Evolutionary conservation across 768 basidiomycete genomes (phyloP).

Genomic region (Amanita inopinata): DNA sequence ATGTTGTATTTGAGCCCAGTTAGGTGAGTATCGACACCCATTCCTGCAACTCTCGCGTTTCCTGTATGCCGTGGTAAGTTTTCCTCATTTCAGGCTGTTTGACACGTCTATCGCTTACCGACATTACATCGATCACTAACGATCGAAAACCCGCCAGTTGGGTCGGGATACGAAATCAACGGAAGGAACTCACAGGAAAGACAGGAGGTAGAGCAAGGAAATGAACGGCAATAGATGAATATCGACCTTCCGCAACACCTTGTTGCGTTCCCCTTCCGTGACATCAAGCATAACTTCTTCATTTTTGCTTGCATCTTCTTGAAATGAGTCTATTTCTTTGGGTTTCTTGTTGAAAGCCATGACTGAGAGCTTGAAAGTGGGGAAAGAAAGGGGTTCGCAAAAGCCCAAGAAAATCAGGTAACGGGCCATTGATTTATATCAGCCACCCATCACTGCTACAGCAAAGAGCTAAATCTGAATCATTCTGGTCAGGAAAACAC

Average conservation of each 20-base stretch:
- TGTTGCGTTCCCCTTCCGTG: constrained; percentile 13
- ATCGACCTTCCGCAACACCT: constrained; percentile 33
- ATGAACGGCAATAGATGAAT: constrained; percentile 34
- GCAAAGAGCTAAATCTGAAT: too few species aligned
- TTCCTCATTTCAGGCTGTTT: too few species aligned
- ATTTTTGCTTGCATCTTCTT: background rate
- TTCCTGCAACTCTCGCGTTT: constrained; percentile 19
- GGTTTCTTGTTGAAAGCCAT: background rate
- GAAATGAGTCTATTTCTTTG: background rate
- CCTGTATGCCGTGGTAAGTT: constrained; percentile 7
- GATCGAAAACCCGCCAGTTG: background rate
- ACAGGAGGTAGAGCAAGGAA: constrained; percentile 34
- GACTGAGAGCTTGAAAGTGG: background rate
- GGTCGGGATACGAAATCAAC: background rate
- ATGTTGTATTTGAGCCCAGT: constrained; percentile 19
- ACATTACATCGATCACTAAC: constrained; percentile 19
- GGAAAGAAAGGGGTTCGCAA: background rate
- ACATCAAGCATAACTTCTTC: background rate
- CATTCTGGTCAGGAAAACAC: too few species aligned
- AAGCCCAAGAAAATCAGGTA: too few species aligned
- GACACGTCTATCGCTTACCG: constrained; percentile 10
- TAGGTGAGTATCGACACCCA: constrained; percentile 18
- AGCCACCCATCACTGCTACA: too few species aligned
- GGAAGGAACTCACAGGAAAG: constrained; percentile 30
- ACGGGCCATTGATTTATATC: too few species aligned